Evolutionary conservation across 805 yeast species (phyloP).

Genomic region (Huiozyma naganishii): DNA sequence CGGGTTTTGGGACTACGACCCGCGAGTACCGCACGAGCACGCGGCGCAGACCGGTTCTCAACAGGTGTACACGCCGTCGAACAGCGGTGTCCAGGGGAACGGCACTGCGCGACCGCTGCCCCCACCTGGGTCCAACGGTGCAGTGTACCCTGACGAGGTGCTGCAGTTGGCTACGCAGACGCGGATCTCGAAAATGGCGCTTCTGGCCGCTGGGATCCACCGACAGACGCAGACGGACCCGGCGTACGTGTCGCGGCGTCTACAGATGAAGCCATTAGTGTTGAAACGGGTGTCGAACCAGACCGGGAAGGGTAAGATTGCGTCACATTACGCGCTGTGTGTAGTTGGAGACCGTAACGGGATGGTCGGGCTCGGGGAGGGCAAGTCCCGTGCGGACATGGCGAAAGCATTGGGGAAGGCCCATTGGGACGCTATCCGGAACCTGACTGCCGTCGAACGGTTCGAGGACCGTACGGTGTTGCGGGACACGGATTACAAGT

Average conservation of each 20-base stretch:
- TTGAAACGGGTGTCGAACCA: slow-evolving; percentile 80
- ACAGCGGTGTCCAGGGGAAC: slow-evolving; percentile 9
- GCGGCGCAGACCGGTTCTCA: slow-evolving; percentile 3
- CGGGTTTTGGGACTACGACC: slow-evolving; percentile 59
- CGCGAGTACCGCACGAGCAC: slow-evolving; percentile 22
- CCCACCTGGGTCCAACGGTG: slow-evolving; percentile 14
- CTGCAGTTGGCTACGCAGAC: slow-evolving; percentile 7
- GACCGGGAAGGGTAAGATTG: slow-evolving; percentile 85
- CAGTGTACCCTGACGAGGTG: slow-evolving; percentile 5
- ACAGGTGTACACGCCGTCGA: not conserved
- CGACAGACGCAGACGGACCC: slow-evolving; percentile 57
- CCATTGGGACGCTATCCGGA: slow-evolving; percentile 87
- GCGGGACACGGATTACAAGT: slow-evolving; percentile 73
- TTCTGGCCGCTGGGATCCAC: slow-evolving; percentile 43
- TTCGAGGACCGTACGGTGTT: slow-evolving; percentile 85
- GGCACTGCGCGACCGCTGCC: slow-evolving; percentile 5
- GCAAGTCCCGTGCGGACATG: slow-evolving; percentile 73
- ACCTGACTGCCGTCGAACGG: slow-evolving; percentile 70
- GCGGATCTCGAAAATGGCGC: slow-evolving; percentile 2
- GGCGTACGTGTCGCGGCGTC: slow-evolving; percentile 42
- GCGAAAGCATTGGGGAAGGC: slow-evolving; percentile 72
- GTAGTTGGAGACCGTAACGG: slow-evolving; percentile 92
- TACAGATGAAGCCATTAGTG: slow-evolving; percentile 55
- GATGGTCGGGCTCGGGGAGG: slow-evolving; percentile 91
- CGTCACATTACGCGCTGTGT: slow-evolving; percentile 70